Conservation (phyloP, 352 stramenopile species). For the Thalassiosira allenii region DNA sequence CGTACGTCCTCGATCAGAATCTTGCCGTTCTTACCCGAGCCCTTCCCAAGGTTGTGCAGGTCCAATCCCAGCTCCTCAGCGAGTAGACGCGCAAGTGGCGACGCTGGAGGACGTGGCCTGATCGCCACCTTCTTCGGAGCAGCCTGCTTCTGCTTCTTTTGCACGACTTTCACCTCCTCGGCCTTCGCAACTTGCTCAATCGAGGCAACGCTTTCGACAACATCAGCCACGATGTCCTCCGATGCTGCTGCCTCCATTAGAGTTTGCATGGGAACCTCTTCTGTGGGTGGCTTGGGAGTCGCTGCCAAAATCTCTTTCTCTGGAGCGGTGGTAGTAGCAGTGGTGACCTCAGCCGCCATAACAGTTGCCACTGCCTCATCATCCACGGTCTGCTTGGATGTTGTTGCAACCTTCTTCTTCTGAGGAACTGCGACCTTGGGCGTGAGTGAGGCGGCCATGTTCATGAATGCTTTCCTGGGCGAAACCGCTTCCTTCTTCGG, state of each 20-base stretch:
- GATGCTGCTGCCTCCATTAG: background rate
- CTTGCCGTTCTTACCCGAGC: slow-evolving; percentile 45
- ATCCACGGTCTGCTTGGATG: no score
- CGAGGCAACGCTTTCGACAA: background rate
- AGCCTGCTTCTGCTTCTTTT: no score
- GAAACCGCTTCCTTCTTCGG: no score
- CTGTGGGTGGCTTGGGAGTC: slow-evolving; percentile 10
- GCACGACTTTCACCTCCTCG: background rate
- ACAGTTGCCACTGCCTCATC: no score
- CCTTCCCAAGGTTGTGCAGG: slow-evolving; percentile 23
- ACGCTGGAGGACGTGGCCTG: slow-evolving; percentile 12
- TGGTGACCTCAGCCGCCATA: no score
- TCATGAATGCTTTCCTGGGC: no score
- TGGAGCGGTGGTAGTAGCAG: no score
- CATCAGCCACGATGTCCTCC: background rate
- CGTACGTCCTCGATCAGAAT: slow-evolving; percentile 44
- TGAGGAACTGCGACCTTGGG: no score
- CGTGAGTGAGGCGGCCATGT: no score
- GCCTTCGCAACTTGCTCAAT: background rate
- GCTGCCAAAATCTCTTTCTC: no score
- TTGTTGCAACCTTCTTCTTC: no score
- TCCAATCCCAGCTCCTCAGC: slow-evolving; percentile 31
- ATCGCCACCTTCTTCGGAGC: no score
- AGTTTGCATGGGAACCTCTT: slow-evolving; percentile 13
- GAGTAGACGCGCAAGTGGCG: slow-evolving; percentile 40